Conservation (phyloP, 139 green algal genomes). For the Spirogloea muscicola region DNA sequence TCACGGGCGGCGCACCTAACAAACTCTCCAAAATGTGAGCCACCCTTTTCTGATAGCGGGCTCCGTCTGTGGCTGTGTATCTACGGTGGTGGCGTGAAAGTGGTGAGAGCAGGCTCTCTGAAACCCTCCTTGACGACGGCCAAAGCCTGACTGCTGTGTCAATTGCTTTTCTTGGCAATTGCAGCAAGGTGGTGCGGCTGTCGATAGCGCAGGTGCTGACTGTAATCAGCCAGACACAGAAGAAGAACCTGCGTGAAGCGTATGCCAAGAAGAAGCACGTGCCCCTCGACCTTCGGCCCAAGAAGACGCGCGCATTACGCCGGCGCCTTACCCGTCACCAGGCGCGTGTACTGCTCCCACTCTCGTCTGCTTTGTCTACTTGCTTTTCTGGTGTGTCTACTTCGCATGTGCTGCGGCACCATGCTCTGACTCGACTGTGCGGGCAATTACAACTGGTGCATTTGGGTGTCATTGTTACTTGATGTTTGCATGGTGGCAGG, state of each 20-base stretch:
- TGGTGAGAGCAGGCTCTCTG: too few species aligned
- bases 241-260: conserved; percentile 70
- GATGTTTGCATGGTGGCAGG: background rate
- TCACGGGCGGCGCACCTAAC: conserved; percentile 97
- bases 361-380: background rate
- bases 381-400: background rate
- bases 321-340: conserved; percentile 79
- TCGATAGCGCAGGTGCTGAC: conserved; percentile 92
- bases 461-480: conserved; percentile 1
- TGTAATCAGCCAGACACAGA: conserved; percentile 90
- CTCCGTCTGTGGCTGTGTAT: too few species aligned
- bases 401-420: background rate
- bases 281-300: conserved; percentile 88
- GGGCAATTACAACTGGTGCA: background rate
- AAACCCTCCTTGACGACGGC: too few species aligned
- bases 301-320: conserved; percentile 97
- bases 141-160: too few species aligned
- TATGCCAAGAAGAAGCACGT: conserved; percentile 84
- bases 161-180: too few species aligned
- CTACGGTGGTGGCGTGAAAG: too few species aligned
- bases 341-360: conserved; percentile 31
- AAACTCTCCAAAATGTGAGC: conserved; percentile 97
- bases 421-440: background rate
- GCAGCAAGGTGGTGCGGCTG: conserved; percentile 77
- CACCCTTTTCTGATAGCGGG: too few species aligned